Percentiles rank a stretch among this genome's conserved stretches.
Conservation (phyloP, 2,329 filamentous ascomycete genomes). For the Fusarium redolens region DNA sequence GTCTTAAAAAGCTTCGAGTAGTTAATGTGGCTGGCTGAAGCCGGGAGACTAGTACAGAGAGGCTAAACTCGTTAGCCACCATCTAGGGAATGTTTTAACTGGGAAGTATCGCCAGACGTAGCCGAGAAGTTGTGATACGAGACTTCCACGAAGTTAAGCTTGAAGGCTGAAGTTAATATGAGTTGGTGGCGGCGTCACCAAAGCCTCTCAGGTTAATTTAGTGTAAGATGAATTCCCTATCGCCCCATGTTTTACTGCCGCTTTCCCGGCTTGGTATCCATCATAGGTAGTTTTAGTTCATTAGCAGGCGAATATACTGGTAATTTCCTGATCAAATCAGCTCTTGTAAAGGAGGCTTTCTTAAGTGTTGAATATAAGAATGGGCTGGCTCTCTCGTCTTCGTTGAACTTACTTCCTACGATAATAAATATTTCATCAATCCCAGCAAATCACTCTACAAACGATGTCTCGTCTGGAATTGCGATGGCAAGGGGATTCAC, state of each 20-base stretch:
- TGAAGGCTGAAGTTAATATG: neutral
- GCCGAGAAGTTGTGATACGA: neutral
- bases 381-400: neutral
- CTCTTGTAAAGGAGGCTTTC: neutral
- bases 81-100: neutral
- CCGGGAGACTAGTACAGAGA: neutral
- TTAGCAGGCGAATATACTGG: neutral
- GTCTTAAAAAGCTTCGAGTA: neutral
- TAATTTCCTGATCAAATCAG: rapidly evolving
- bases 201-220: neutral
- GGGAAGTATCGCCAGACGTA: neutral
- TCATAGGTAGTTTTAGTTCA: neutral
- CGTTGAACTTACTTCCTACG: no score
- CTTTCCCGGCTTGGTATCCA: neutral
- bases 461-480: neutral
- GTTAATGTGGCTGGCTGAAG: neutral
- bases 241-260: neutral
- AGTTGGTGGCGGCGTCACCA: neutral
- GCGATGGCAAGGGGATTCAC: neutral
- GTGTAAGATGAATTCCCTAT: neutral
- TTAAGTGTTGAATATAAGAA: neutral
- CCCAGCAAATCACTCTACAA: neutral
- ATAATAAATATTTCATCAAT: neutral
- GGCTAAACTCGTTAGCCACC: neutral
- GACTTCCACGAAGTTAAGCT: neutral